phyloP scores from a whole-genome alignment of 306 rosid genomes.

The Quercus aquifolioides region DNA sequence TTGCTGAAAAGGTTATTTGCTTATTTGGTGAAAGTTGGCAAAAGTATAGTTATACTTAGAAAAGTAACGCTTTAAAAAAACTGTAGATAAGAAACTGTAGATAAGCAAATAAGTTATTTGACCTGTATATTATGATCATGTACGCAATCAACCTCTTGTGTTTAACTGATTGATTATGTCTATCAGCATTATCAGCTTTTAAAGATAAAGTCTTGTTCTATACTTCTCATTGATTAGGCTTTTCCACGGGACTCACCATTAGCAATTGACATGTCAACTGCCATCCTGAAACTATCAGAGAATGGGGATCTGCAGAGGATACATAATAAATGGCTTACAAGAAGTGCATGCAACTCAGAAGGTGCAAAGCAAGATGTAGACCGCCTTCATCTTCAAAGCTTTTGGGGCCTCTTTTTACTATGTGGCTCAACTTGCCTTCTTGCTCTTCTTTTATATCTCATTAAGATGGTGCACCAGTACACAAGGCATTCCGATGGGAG shows the following conservation, averaged over 20 bases:
- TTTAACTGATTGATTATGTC: not conserved
- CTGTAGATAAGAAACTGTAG: no score
- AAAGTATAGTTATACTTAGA: no score
- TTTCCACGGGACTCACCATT: conserved; percentile 84
- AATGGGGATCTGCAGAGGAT: conserved; percentile 81
- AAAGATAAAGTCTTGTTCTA: not conserved
- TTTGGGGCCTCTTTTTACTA: conserved; percentile 70
- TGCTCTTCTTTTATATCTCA: conserved; percentile 53
- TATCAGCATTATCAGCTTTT: not conserved
- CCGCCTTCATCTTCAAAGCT: conserved; percentile 70
- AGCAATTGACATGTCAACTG: conserved; percentile 84
- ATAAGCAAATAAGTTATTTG: no score
- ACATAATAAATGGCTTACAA: conserved; percentile 87
- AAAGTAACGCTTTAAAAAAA: no score
- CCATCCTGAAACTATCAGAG: conserved; percentile 65
- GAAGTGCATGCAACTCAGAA: conserved; percentile 67
- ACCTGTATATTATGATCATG: no score
- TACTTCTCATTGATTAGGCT: conserved; percentile 46
- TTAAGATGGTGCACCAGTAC: conserved; percentile 52
- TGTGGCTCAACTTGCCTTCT: conserved; percentile 65
- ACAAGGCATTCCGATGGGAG: conserved; percentile 24
- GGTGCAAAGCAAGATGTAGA: conserved; percentile 60
- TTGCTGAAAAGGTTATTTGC: no score
- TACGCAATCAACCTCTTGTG: no score
- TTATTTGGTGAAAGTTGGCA: no score